Base-by-base conservation (phyloP, 805 yeast species). In the Hanseniaspora vineae region DNA sequence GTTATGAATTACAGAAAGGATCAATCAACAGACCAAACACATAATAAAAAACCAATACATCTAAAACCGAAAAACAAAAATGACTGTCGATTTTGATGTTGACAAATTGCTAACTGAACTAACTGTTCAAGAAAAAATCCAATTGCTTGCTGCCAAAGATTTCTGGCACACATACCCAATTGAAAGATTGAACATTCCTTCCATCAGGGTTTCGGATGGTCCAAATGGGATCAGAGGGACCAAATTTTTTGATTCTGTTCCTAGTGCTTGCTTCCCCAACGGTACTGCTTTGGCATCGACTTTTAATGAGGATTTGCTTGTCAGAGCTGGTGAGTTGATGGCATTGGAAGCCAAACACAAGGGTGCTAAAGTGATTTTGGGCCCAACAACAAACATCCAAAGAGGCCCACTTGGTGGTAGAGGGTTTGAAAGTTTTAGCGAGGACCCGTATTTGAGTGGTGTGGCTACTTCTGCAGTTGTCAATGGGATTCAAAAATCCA, bases 181-280 rank as follows among this genome's bases (percentile, higher is more conserved):
- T 19, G 62, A 59, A 45, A 56, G 68, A 44, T 56, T 72, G 31
- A 66, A 65, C 18, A 56, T 77, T 39, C 80, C 78, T 2, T 60
- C 71, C 0, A 50, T 77, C 6, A 66, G 81, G 29, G 55, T 72
- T 32, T 60, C 71, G 17, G 84, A 78, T 57, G 84, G 84, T 17
- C 84, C 84, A 44, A 78, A 78, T 55, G 84, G 84, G 52, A 68
- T 77, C 44, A 66, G 83, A 52, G 83, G 83, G 23, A 75, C 78
- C 18, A 68, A 64, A 42, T 76, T 76, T 55, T 73, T 76, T 55
- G 65, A 71, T 51, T 68, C 75, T 39, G 65, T 68, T 20, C 78
- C 78, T 8, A 68, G 80, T 42, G 79, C 77, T 50, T 76, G 80
- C 51, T 68, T 78, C 54, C 80, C 83, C 6, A 72, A 76, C 56